Evolutionary conservation across 2,329 filamentous ascomycete species (phyloP).

Genomic region (Calycina herbarum): DNA sequence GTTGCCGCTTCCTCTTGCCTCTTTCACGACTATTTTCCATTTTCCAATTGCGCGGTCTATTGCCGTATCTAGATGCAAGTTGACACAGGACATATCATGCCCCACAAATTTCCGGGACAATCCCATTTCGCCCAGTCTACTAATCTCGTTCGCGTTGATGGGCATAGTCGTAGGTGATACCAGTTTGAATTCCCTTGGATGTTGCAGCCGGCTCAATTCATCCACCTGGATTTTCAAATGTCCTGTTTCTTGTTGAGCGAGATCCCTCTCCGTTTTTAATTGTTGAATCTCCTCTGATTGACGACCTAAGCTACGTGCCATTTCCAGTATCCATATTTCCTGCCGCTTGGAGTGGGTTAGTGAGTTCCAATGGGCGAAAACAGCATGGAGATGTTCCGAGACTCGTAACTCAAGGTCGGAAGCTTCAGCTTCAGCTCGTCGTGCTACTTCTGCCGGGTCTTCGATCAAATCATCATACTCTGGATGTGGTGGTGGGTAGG

Average conservation of each 20-base stretch:
- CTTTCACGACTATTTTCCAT: conserved; percentile 62
- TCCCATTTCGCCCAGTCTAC: conserved; percentile 48
- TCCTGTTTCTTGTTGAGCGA: conserved; percentile 50
- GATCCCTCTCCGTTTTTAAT: conserved; percentile 48
- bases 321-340: conserved; percentile 61
- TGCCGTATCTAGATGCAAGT: conserved; percentile 52
- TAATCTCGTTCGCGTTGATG: conserved; percentile 50
- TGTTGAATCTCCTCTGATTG: conserved; percentile 54
- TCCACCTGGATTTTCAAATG: conserved; percentile 60
- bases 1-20: conserved; percentile 27
- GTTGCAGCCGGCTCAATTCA: conserved; percentile 57
- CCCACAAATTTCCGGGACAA: conserved; percentile 46
- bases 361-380: conserved; percentile 74
- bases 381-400: conserved; percentile 71
- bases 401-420: conserved; percentile 65
- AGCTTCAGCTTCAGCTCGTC: conserved; percentile 39
- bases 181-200: conserved; percentile 59
- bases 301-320: conserved; percentile 60
- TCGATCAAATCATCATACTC: conserved; percentile 33
- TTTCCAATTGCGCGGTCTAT: conserved; percentile 57
- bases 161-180: conserved; percentile 53
- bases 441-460: conserved; percentile 40
- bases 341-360: conserved; percentile 56
- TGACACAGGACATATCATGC: conserved; percentile 50
- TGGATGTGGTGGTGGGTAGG: conserved; percentile 42